A percentile compares a stretch with the other conserved stretches of the same genome.
These are phyloP conservation scores for Syncephalastrum sp. DNA, from an alignment of 371 early-diverging fungal genomes.

Conservation along the genomic window DNA sequence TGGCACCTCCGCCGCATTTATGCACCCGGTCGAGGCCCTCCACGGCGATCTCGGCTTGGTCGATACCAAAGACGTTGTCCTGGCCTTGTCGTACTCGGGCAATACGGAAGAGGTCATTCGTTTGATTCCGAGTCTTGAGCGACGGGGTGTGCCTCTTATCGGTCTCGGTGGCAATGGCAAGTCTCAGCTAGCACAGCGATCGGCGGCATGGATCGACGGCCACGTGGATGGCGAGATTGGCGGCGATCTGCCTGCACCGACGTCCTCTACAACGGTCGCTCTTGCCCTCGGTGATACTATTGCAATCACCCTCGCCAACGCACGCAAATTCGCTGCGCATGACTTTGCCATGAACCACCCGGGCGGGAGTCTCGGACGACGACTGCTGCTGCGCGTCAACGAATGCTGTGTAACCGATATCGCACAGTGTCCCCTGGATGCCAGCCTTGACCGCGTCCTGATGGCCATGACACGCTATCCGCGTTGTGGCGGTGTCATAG, in stretches of 20 bases:
- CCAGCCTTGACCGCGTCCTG: slow-evolving; percentile 41
- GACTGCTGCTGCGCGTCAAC: slow-evolving; percentile 37
- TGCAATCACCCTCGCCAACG: slow-evolving; percentile 53
- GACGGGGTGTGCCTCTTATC: slow-evolving; percentile 48
- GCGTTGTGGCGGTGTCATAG: slow-evolving; percentile 40
- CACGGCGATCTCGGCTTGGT: slow-evolving; percentile 67
- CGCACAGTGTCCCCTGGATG: slow-evolving; percentile 24
- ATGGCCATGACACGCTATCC: slow-evolving; percentile 48
- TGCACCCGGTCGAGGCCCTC: slow-evolving; percentile 66
- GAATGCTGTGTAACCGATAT: slow-evolving; percentile 34
- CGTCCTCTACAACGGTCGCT: slow-evolving; percentile 58
- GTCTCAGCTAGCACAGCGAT: slow-evolving; percentile 51
- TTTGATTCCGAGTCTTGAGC: slow-evolving; percentile 43
- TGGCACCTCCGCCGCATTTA: slow-evolving; percentile 53
- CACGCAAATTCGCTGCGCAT: slow-evolving; percentile 42
- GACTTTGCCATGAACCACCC: slow-evolving; percentile 68
- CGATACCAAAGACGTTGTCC: slow-evolving; percentile 49
- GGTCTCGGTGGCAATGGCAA: slow-evolving; percentile 53
- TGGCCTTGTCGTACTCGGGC: slow-evolving; percentile 65
- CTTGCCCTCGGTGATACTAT: slow-evolving; percentile 65
- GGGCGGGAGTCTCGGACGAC: slow-evolving; percentile 56
- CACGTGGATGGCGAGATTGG: slow-evolving; percentile 50
- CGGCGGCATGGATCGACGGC: slow-evolving; percentile 63
- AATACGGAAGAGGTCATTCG: slow-evolving; percentile 60
- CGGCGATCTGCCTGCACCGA: slow-evolving; percentile 57